phyloP scores from a whole-genome alignment of 345 rosid genomes.

The Arabis hirsuta region DNA sequence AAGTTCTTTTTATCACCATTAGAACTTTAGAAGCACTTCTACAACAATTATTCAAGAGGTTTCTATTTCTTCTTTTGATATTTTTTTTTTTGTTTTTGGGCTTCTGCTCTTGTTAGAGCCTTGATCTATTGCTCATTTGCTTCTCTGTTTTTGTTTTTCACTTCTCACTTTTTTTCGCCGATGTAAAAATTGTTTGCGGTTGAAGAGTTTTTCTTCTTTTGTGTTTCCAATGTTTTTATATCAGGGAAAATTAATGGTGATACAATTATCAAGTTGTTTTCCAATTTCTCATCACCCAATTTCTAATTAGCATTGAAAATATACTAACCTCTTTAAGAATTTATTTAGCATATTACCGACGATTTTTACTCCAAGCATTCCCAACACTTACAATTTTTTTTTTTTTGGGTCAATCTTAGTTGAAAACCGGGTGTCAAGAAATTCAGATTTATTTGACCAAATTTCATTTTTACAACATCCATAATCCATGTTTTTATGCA shows the following conservation, averaged over 20 bases:
- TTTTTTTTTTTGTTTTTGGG: neutral
- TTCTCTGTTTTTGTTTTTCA: neutral
- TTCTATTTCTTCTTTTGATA: neutral
- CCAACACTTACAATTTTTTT: neutral
- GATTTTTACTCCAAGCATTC: neutral
- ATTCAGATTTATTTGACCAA: neutral
- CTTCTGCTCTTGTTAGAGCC: neutral
- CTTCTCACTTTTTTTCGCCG: conserved; percentile 36
- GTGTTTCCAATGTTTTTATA: conserved; percentile 5
- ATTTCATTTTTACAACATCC: neutral
- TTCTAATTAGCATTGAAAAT: neutral
- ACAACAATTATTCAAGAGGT: neutral
- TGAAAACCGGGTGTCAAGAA: neutral
- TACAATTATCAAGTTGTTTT: neutral
- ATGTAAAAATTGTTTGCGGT: conserved; percentile 46
- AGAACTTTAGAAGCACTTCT: neutral
- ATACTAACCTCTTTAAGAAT: neutral
- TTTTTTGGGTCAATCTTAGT: neutral
- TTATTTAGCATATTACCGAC: too few relatives aligned
- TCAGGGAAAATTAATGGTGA: neutral
- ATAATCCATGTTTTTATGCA: too few relatives aligned
- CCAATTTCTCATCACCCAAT: neutral
- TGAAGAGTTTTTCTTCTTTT: conserved; percentile 39
- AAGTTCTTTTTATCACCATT: conserved; percentile 31
- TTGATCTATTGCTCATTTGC: conserved; percentile 16